These are phyloP conservation scores for Penicillium sp. DNA, from an alignment of 2,329 filamentous ascomycete genomes.

Conservation along the genomic window DNA sequence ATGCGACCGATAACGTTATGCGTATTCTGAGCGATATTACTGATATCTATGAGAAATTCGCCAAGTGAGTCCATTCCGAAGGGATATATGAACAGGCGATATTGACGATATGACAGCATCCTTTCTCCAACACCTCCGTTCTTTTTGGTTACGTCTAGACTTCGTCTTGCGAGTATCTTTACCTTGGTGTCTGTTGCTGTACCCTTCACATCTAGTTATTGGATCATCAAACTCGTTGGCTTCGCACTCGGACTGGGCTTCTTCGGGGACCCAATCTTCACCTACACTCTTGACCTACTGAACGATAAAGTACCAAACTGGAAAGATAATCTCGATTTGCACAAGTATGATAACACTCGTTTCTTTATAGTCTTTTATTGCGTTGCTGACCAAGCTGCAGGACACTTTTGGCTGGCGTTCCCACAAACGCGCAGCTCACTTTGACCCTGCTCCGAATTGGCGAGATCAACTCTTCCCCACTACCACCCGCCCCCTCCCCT, in stretches of 20 bases:
- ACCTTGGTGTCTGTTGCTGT: slow-evolving; percentile 53
- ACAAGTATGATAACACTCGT: slow-evolving; percentile 48
- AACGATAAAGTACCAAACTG: slow-evolving; percentile 61
- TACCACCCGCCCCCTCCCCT: slow-evolving; percentile 61
- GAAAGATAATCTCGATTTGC: slow-evolving; percentile 71
- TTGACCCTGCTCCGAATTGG: slow-evolving; percentile 78
- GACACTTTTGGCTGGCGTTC: slow-evolving; percentile 74
- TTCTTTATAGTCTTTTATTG: not conserved
- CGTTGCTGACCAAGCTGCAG: slow-evolving; percentile 24
- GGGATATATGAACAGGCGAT: not conserved
- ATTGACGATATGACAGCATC: slow-evolving; percentile 40
- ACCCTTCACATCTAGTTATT: slow-evolving; percentile 57
- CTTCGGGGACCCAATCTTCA: slow-evolving; percentile 74
- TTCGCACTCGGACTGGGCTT: slow-evolving; percentile 70
- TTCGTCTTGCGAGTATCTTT: slow-evolving; percentile 56
- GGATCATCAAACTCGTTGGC: slow-evolving; percentile 63
- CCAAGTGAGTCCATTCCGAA: slow-evolving; percentile 47
- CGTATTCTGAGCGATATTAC: slow-evolving; percentile 59
- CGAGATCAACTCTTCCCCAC: slow-evolving; percentile 74
- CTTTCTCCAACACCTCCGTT: slow-evolving; percentile 65
- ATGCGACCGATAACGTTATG: slow-evolving; percentile 73
- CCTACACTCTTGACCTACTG: slow-evolving; percentile 53
- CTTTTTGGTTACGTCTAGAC: slow-evolving; percentile 51
- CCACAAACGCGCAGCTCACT: slow-evolving; percentile 81
- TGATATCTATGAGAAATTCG: slow-evolving; percentile 64